Percentiles rank a stretch among this genome's conserved stretches.
These are phyloP conservation scores for Pythium periplocum DNA, from an alignment of 352 stramenopile species.

Conservation along the genomic window DNA sequence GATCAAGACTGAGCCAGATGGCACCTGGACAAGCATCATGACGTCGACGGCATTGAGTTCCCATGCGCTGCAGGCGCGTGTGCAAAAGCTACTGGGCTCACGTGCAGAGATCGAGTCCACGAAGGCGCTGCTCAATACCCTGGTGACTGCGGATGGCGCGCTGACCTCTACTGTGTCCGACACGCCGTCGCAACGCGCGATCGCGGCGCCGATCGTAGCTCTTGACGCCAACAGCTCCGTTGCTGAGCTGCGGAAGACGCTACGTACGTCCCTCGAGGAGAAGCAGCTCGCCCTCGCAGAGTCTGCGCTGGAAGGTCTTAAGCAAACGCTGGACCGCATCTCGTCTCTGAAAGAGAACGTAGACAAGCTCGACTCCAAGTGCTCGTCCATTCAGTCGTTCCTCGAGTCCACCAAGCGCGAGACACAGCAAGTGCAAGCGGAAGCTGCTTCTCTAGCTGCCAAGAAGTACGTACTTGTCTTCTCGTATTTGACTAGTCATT, in stretches of 20 bases:
- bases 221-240: slow-evolving; percentile 27
- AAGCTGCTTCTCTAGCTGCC: slow-evolving; percentile 32
- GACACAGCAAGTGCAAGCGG: slow-evolving; percentile 58
- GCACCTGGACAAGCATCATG: slow-evolving; percentile 1
- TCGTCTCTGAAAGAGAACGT: slow-evolving; percentile 29
- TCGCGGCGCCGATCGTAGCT: slow-evolving; percentile 18
- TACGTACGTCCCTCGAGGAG: slow-evolving; percentile 41
- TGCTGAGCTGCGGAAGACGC: slow-evolving; percentile 32
- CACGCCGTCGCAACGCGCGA: neutral
- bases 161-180: neutral
- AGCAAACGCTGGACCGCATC: slow-evolving; percentile 36
- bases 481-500: too few species aligned
- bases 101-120: slow-evolving; percentile 57
- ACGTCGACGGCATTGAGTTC: slow-evolving; percentile 6
- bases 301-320: slow-evolving; percentile 33
- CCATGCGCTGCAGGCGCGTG: slow-evolving; percentile 41
- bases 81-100: slow-evolving; percentile 61
- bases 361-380: slow-evolving; percentile 41
- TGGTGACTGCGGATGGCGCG: slow-evolving; percentile 28
- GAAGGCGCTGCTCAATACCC: slow-evolving; percentile 45
- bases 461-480: slow-evolving; percentile 29
- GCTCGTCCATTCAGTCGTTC: slow-evolving; percentile 40
- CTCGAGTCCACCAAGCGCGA: slow-evolving; percentile 56
- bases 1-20: neutral
- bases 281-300: slow-evolving; percentile 53